Percentiles rank a stretch among this genome's conserved stretches.
phyloP scores from a whole-genome alignment of 129 eudicot genomes.

The Silybum marianum region DNA sequence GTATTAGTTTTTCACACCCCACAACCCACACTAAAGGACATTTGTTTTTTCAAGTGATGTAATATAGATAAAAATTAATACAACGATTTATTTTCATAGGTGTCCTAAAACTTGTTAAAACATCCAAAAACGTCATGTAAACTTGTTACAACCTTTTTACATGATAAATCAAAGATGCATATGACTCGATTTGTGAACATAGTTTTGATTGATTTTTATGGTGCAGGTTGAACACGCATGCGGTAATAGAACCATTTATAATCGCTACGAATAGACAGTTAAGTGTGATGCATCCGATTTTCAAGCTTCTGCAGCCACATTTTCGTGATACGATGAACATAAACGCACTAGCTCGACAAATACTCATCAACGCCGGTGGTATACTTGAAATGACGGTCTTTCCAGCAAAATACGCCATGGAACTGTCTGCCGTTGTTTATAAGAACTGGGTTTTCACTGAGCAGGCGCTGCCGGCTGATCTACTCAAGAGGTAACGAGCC shows the following conservation, averaged over 20 bases:
- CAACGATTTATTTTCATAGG: no score
- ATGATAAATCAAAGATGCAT: no score
- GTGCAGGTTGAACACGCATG: conserved; percentile 90
- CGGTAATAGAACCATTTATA: conserved; percentile 83
- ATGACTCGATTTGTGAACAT: not conserved
- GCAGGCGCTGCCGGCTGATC: conserved; percentile 79
- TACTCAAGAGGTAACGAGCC: conserved; percentile 59
- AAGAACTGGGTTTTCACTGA: conserved; percentile 76
- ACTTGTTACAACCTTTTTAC: no score
- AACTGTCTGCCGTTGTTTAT: conserved; percentile 69
- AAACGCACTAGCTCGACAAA: conserved; percentile 79
- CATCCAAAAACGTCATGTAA: no score
- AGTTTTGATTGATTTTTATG: conserved; percentile 8
- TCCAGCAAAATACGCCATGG: conserved; percentile 79
- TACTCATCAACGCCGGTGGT: conserved; percentile 78
- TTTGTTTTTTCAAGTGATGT: no score
- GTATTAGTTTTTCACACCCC: not conserved
- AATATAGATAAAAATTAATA: no score
- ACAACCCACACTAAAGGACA: no score
- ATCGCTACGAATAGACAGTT: conserved; percentile 77
- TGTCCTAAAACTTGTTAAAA: no score
- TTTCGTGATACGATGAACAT: conserved; percentile 88
- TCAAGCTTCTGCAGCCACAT: conserved; percentile 87
- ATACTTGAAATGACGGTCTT: conserved; percentile 75
- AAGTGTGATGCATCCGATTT: conserved; percentile 83